phyloP scores from a whole-genome alignment of 345 rosid species.

The Populus davidiana region DNA sequence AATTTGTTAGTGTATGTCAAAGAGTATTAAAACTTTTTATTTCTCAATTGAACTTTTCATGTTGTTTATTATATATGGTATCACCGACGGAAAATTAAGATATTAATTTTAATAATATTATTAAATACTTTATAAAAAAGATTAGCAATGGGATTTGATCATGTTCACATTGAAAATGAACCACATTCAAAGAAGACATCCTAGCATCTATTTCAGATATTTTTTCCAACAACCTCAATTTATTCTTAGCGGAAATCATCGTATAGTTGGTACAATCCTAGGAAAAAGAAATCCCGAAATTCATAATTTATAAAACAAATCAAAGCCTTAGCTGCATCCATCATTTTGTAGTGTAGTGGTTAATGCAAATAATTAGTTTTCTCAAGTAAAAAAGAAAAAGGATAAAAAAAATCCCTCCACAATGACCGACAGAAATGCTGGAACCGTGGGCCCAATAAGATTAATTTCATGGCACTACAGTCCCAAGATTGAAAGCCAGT shows the following conservation, averaged over 20 bases:
- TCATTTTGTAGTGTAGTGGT: neutral
- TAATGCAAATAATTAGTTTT: neutral
- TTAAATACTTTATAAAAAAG: neutral
- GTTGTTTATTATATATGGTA: too few relatives aligned
- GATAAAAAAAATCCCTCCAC: neutral
- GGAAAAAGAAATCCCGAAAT: too few relatives aligned
- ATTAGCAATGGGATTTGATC: neutral
- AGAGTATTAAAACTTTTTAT: too few relatives aligned
- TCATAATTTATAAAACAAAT: too few relatives aligned
- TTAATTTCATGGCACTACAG: slow-evolving; percentile 3
- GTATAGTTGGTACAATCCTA: neutral
- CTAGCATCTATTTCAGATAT: neutral
- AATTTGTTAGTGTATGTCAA: too few relatives aligned
- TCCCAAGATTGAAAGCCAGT: slow-evolving; percentile 1
- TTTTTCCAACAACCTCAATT: neutral
- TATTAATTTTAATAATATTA: too few relatives aligned
- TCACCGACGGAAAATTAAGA: too few relatives aligned
- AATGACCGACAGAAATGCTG: neutral
- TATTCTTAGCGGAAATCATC: too few relatives aligned
- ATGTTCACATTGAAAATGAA: neutral
- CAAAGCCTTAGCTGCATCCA: neutral
- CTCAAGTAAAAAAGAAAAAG: too few relatives aligned
- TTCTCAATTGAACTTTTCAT: too few relatives aligned
- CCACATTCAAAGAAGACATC: neutral
- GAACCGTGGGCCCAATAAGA: neutral